Evolutionary conservation across 2,329 filamentous ascomycete genomes (phyloP).

Genomic region (Arthrinium phaeospermum): DNA sequence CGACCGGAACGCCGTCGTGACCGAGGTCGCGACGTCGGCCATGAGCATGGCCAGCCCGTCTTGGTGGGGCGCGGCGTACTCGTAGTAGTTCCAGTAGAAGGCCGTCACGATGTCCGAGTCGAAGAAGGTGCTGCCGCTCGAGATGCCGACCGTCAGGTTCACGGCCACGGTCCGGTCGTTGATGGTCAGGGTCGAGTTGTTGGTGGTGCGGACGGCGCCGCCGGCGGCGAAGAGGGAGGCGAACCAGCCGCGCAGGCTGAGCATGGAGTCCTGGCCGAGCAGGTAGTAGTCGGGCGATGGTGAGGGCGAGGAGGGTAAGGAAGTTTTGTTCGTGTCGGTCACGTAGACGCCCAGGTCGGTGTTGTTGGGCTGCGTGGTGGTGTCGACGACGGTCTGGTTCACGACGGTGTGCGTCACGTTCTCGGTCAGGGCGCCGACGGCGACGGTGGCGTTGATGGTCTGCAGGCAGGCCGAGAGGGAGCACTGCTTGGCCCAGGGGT

Average conservation of each 20-base stretch:
- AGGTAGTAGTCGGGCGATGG: conserved; percentile 27
- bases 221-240: conserved; percentile 37
- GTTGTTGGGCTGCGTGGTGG: conserved; percentile 26
- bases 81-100: conserved; percentile 48
- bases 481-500: conserved; percentile 41
- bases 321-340: conserved; percentile 24
- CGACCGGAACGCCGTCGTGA: conserved; percentile 42
- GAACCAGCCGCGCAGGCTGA: conserved; percentile 41
- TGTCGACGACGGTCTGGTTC: conserved; percentile 37
- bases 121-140: conserved; percentile 40
- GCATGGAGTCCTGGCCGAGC: conserved; percentile 36
- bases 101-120: conserved; percentile 45
- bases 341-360: conserved; percentile 32
- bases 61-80: conserved; percentile 32
- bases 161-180: conserved; percentile 36
- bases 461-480: conserved; percentile 38
- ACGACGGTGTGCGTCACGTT: conserved; percentile 27
- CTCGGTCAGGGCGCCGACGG: conserved; percentile 37
- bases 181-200: conserved; percentile 35
- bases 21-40: conserved; percentile 40
- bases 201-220: conserved; percentile 34
- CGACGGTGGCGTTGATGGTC: conserved; percentile 33
- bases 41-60: conserved; percentile 42
- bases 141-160: conserved; percentile 41
- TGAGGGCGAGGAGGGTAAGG: not conserved